phyloP scores from a whole-genome alignment of 805 yeast genomes.

The Starmerella sirachaensis region DNA sequence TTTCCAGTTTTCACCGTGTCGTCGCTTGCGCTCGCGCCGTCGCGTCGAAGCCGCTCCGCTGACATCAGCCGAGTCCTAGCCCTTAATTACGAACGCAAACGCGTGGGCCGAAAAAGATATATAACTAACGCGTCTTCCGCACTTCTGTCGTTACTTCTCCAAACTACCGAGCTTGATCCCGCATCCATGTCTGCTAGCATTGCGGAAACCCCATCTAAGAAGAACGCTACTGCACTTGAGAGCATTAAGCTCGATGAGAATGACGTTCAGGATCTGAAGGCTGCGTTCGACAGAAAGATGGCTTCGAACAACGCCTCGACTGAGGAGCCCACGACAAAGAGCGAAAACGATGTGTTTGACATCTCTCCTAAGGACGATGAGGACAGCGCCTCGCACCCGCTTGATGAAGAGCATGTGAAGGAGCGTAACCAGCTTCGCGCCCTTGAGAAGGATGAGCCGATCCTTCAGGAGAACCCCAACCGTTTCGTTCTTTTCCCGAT shows the following conservation, averaged over 20 bases:
- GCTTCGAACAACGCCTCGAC: conserved; percentile 6
- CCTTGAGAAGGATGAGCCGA: conserved; percentile 77
- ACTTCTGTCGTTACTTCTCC: not conserved
- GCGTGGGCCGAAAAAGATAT: conserved; percentile 6
- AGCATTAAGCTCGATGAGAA: conserved; percentile 36
- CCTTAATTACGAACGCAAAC: too few species aligned
- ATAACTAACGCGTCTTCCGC: conserved; percentile 1
- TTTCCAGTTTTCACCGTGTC: too few species aligned
- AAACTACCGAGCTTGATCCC: not conserved
- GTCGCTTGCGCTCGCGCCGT: too few species aligned
- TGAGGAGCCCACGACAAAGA: conserved; percentile 5
- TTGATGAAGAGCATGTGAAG: conserved; percentile 20
- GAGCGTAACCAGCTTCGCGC: conserved; percentile 43
- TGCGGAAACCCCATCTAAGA: conserved; percentile 51
- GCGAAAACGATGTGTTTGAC: conserved; percentile 18
- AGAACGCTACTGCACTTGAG: conserved; percentile 45
- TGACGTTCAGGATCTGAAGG: conserved; percentile 22
- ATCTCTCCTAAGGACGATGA: conserved; percentile 9
- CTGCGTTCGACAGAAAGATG: conserved; percentile 17
- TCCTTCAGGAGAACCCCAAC: conserved; percentile 68
- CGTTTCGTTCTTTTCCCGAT: conserved; percentile 93
- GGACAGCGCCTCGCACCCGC: conserved; percentile 18
- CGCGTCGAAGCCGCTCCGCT: too few species aligned
- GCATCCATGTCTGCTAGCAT: conserved; percentile 17
- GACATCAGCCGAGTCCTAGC: too few species aligned